phyloP scores from a whole-genome alignment of 352 stramenopile genomes.

The Globisporangium heterothallicum region DNA sequence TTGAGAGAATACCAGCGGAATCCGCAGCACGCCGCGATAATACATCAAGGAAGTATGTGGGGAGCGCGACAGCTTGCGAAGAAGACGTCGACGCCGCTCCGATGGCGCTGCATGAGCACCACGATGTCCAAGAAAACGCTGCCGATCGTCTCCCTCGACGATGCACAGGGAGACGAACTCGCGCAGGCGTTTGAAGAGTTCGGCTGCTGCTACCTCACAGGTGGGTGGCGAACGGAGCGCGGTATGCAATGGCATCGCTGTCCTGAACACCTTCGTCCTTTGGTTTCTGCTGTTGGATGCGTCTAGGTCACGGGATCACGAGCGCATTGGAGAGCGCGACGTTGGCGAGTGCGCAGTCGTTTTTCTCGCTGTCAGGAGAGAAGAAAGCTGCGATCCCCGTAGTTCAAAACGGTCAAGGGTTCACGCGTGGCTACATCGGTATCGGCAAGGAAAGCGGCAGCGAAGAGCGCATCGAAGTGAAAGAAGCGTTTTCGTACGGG shows the following conservation, averaged over 20 bases:
- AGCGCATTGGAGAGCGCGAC: constrained; percentile 36
- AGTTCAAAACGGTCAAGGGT: constrained; percentile 56
- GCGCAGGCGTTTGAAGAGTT: constrained; percentile 58
- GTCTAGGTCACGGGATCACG: constrained; percentile 49
- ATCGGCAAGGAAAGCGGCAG: constrained; percentile 77
- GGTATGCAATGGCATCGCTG: not conserved
- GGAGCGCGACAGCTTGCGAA: not conserved
- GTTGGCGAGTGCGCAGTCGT: constrained; percentile 48
- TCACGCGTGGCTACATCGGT: constrained; percentile 76
- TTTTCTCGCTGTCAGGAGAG: constrained; percentile 47
- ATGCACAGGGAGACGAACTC: constrained; percentile 36
- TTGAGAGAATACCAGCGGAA: no score
- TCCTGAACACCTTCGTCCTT: not conserved
- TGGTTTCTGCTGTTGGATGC: not conserved
- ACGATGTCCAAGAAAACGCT: constrained; percentile 19
- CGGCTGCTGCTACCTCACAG: constrained; percentile 69
- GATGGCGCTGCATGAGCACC: not conserved
- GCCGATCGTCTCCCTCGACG: constrained; percentile 53
- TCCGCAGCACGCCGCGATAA: no score
- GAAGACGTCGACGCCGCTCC: not conserved
- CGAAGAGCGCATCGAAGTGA: constrained; percentile 72
- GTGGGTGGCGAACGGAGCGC: constrained; percentile 3
- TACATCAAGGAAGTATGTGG: constrained; percentile 3
- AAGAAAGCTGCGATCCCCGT: constrained; percentile 56
- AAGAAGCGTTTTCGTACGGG: constrained; percentile 80